These are phyloP conservation scores for Chrysoporthe deuterocubensis DNA, from an alignment of 2,329 filamentous ascomycete species.

Conservation along the genomic window DNA sequence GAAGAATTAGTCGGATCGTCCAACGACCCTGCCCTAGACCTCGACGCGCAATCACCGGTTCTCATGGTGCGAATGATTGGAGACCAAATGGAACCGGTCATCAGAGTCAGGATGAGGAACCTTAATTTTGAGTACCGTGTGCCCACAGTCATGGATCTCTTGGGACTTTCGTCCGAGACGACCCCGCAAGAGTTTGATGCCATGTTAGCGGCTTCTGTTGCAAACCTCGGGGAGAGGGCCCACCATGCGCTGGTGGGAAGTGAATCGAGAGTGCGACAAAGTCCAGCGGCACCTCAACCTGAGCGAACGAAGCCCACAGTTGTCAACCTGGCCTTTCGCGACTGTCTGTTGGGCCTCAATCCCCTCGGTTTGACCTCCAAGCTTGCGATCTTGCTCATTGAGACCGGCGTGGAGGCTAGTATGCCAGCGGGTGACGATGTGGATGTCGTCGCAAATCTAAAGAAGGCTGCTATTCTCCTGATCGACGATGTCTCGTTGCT, in stretches of 20 bases:
- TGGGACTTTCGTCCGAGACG: constrained; percentile 70
- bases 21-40: constrained; percentile 35
- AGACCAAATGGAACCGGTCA: constrained; percentile 88
- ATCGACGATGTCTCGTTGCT: constrained; percentile 71
- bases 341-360: constrained; percentile 84
- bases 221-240: constrained; percentile 71
- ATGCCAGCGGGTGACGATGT: constrained; percentile 69
- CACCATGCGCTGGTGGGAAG: constrained; percentile 52
- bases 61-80: constrained; percentile 89
- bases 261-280: constrained; percentile 18
- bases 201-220: constrained; percentile 78
- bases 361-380: constrained; percentile 78
- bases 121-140: constrained; percentile 88
- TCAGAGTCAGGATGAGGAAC: constrained; percentile 87
- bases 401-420: constrained; percentile 71
- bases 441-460: constrained; percentile 68
- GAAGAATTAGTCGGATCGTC: constrained; percentile 72
- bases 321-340: constrained; percentile 75
- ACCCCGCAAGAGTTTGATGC: constrained; percentile 75
- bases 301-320: constrained; percentile 59
- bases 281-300: constrained; percentile 34
- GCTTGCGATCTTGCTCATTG: constrained; percentile 76
- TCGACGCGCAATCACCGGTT: constrained; percentile 50
- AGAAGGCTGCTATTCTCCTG: constrained; percentile 81
- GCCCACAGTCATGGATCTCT: constrained; percentile 77